These are phyloP conservation scores for Ceratocystis destructans DNA, from an alignment of 2,329 filamentous ascomycete species.

Conservation along the genomic window DNA sequence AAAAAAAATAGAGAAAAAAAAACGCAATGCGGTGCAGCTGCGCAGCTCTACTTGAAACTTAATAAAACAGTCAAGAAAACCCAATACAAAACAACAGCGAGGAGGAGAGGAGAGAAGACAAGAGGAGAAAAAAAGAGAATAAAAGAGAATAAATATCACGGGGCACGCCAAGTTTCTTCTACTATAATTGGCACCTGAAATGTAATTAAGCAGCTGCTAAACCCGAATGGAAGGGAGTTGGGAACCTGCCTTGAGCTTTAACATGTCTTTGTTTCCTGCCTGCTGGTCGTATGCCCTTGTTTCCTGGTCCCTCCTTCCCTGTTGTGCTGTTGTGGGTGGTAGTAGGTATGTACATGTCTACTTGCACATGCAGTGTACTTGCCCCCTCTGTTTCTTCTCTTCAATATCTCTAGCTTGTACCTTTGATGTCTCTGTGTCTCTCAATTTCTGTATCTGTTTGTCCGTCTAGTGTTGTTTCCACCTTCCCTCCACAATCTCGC, in stretches of 20 bases:
- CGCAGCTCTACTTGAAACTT: constrained; percentile 6
- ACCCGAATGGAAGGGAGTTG: neutral
- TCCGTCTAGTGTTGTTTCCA: neutral
- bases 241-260: neutral
- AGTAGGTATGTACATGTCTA: neutral
- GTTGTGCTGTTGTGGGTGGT: neutral
- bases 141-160: neutral
- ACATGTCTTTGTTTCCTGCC: neutral
- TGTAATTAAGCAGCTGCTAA: constrained; percentile 7
- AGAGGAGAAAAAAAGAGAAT: neutral
- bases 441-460: neutral
- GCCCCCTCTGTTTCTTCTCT: neutral
- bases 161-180: neutral
- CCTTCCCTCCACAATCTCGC: neutral
- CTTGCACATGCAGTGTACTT: neutral
- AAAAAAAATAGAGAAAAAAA: neutral
- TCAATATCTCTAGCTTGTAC: neutral
- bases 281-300: neutral
- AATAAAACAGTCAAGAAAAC: neutral
- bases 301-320: neutral
- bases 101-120: constrained; percentile 2
- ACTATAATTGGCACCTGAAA: constrained; percentile 2
- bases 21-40: neutral
- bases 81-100: neutral
- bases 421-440: no score